Percentiles rank a stretch among this genome's conserved stretches.
Evolutionary conservation across 805 yeast species (phyloP).

Genomic region (Candida sphagnicola): DNA sequence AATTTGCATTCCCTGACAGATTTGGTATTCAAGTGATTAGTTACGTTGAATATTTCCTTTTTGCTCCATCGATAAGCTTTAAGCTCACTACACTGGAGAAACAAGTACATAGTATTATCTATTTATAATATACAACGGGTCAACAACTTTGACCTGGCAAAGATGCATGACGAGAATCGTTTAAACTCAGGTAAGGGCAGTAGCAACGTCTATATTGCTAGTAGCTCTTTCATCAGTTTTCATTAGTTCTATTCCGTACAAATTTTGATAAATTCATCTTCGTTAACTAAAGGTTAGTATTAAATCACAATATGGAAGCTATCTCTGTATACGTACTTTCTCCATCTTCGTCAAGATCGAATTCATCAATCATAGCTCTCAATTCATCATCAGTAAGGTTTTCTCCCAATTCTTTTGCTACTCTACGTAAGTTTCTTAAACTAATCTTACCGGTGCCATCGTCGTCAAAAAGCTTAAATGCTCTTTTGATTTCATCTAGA

Average conservation of each 20-base stretch:
- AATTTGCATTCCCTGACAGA: no score
- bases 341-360: slow-evolving; percentile 94
- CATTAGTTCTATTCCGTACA: slow-evolving; percentile 63
- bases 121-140: neutral
- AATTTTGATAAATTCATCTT: slow-evolving; percentile 84
- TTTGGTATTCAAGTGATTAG: no score
- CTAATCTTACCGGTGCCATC: slow-evolving; percentile 85
- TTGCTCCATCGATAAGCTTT: no score
- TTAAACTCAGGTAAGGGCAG: no score
- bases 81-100: no score
- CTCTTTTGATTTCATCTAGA: slow-evolving; percentile 83
- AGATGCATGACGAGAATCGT: no score
- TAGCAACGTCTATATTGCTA: no score
- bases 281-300: slow-evolving; percentile 53
- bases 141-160: no score
- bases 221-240: no score
- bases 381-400: slow-evolving; percentile 88
- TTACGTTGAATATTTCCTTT: no score
- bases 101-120: slow-evolving; percentile 1
- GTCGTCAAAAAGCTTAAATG: slow-evolving; percentile 85
- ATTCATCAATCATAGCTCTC: slow-evolving; percentile 95
- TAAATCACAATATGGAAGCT: neutral
- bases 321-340: slow-evolving; percentile 49
- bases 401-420: slow-evolving; percentile 91
- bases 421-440: slow-evolving; percentile 76